These are phyloP conservation scores for Corymbia maculata DNA, from an alignment of 345 rosid species.

Conservation along the genomic window DNA sequence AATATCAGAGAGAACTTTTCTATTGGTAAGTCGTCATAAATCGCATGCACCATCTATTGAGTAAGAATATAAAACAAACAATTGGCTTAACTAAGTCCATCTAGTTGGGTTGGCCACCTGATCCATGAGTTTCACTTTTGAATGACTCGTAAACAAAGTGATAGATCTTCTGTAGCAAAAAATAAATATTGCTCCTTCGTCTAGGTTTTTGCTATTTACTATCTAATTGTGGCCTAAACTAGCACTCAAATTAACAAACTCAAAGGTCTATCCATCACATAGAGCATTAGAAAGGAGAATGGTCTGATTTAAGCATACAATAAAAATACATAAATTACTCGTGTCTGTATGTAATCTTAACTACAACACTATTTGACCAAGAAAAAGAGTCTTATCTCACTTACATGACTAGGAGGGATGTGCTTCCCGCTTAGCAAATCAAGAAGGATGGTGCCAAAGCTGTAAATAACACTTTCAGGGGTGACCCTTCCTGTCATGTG, in stretches of 20 bases:
- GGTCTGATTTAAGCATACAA: not conserved
- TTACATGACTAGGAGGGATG: constrained; percentile 94
- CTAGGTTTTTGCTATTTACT: not conserved
- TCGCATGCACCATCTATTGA: not conserved
- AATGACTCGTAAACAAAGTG: not conserved
- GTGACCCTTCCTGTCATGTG: constrained; percentile 74
- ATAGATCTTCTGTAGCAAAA: not conserved
- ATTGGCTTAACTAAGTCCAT: not conserved
- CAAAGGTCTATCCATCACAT: not conserved
- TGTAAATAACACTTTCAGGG: constrained; percentile 85
- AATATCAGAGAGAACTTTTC: not conserved
- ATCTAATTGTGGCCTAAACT: not conserved
- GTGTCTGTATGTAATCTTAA: not conserved
- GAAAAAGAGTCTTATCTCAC: constrained; percentile 4
- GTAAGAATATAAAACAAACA: not conserved
- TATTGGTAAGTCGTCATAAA: not conserved
- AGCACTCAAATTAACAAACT: not conserved
- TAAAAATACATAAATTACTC: not conserved
- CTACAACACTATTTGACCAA: not conserved
- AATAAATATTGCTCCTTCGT: not conserved
- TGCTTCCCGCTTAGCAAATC: constrained; percentile 97
- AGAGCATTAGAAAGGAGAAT: not conserved
- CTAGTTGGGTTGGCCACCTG: not conserved
- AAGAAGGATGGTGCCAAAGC: constrained; percentile 92
- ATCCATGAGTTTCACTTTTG: not conserved